Conservation (phyloP, 2,329 filamentous ascomycete species). For the Shiraia bambusicola region DNA sequence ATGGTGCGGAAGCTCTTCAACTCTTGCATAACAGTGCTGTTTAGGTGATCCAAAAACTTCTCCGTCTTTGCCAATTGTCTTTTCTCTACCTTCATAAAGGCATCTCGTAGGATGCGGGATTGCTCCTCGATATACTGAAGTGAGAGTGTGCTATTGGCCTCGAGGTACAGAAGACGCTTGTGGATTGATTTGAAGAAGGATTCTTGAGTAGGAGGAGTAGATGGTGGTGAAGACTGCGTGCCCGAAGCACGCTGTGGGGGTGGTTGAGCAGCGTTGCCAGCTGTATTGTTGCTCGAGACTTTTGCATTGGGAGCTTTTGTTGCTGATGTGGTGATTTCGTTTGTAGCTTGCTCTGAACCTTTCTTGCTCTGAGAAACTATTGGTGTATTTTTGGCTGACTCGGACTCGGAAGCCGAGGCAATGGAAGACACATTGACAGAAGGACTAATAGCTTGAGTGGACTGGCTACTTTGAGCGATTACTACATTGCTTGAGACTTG, state of each 20-base stretch:
- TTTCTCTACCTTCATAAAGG: constrained; percentile 82
- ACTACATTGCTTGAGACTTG: too few species aligned
- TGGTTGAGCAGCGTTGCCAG: constrained; percentile 16
- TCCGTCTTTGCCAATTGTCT: constrained; percentile 82
- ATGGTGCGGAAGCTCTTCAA: constrained; percentile 62
- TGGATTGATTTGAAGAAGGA: constrained; percentile 97
- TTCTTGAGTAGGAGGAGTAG: constrained; percentile 86
- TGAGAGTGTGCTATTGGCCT: constrained; percentile 88
- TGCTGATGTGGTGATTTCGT: too few species aligned
- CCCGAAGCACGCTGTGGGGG: constrained; percentile 36
- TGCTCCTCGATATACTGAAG: constrained; percentile 97
- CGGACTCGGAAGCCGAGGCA: not conserved
- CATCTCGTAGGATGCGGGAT: constrained; percentile 84
- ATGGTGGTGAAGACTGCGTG: constrained; percentile 51
- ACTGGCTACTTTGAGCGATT: too few species aligned
- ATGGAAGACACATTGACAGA: constrained; percentile 1
- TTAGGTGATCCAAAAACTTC: constrained; percentile 79
- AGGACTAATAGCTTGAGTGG: too few species aligned
- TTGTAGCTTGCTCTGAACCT: too few species aligned
- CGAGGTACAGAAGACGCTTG: constrained; percentile 86
- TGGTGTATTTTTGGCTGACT: too few species aligned
- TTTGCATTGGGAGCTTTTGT: constrained; percentile 3
- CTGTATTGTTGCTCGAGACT: constrained; percentile 20
- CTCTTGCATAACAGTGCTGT: constrained; percentile 81
- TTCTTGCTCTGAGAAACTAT: too few species aligned